Evolutionary conservation across 2,329 filamentous ascomycete species (phyloP), one percentile per base, ranked within the genome.

Genomic region (Gyromitra esculenta): DNA sequence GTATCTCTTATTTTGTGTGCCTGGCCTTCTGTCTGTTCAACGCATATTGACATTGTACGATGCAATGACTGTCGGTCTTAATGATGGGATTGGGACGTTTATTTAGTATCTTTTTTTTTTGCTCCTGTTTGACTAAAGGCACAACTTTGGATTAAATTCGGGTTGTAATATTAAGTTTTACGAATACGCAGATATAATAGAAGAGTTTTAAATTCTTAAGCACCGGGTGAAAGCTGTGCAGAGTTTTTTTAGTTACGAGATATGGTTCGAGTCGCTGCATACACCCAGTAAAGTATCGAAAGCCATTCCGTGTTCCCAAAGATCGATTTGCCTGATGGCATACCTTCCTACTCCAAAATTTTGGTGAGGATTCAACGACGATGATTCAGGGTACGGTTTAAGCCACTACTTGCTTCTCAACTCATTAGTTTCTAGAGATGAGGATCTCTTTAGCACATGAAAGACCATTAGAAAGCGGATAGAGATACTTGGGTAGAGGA

Each of bases 141-240:
- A 56, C 21, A 13, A 13, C 39, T 43, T 62, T 45, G 15, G 59
- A 41, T 15, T 15, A 25, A 56, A 43, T 41, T n/a, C 11, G 5
- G 63, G 41, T 37, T 64, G 41, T 52, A 64, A 37, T 64, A 64
- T 64, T 35, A 57, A 35, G 21, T 57, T 31, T 31, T 15, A 9
- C 11, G 21, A 41, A 41, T 60, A 35, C 13, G 35, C 31, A 60
- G n/a, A 39, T 60, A 37, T 41, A 56, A 60, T 60, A 37, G 56
- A 39, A 25, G 56, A 41, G 3, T 15, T 41, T 11, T 35, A 25
- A 25, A 56, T 6, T 31, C 21, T 56, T 25, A 21, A 56, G 25
- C 7, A 52, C 41, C 8, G 9, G 48, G 18, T 18, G 18, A 8
- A n/a, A 25, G 48, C 25, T 21, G 50, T 9, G 21, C 45, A 50